These are phyloP conservation scores for Acacia melanoxylon DNA, from an alignment of 306 rosid species.

Conservation along the genomic window DNA sequence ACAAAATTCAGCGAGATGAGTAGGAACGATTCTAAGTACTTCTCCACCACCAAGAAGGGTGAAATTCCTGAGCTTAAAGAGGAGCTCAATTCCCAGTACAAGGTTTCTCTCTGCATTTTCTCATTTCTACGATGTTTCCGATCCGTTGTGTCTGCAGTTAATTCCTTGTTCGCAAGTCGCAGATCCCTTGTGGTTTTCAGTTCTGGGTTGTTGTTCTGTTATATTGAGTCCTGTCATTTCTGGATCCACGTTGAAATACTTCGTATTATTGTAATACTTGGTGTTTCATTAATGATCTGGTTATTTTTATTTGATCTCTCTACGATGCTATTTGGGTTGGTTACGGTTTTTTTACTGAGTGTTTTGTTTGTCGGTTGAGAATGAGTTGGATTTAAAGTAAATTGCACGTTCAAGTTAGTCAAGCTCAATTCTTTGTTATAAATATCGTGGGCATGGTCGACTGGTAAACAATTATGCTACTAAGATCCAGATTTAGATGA, in stretches of 20 bases:
- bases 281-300: background rate
- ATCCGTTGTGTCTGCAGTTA: constrained; percentile 1
- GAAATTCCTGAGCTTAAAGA: constrained; percentile 99
- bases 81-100: constrained; percentile 99
- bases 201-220: background rate
- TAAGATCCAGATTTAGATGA: constrained; percentile 9
- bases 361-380: background rate
- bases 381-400: background rate
- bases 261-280: background rate
- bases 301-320: constrained; percentile 4
- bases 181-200: constrained; percentile 35
- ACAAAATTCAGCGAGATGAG: constrained; percentile 57
- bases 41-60: constrained; percentile 98
- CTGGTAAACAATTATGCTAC: background rate
- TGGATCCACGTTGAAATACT: constrained; percentile 23
- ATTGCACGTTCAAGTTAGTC: background rate
- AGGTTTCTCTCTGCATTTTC: constrained; percentile 50
- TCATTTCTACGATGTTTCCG: background rate
- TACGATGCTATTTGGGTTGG: background rate
- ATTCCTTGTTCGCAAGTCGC: background rate
- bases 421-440: background rate
- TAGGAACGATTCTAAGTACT: constrained; percentile 97
- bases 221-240: background rate
- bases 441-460: background rate
- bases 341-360: background rate